A percentile compares a stretch with the other conserved stretches of the same genome.
Conservation (phyloP, 2,329 filamentous ascomycete species). For the Coniochaeta prunicola region DNA sequence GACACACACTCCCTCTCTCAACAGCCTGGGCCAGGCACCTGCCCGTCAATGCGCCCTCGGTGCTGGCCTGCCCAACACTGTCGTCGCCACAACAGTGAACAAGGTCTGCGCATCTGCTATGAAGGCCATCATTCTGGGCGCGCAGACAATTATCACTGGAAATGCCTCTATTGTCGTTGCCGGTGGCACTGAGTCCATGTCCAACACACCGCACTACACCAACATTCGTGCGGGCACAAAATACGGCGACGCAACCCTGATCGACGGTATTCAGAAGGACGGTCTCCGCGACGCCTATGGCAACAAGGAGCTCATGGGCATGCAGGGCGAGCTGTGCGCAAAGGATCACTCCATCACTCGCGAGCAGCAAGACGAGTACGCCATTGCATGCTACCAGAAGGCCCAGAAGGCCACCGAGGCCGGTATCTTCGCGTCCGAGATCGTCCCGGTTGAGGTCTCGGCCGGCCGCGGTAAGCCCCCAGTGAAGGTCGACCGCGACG, state of each 20-base stretch:
- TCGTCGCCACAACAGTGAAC: slow-evolving; percentile 90
- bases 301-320: slow-evolving; percentile 93
- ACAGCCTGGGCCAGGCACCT: slow-evolving; percentile 91
- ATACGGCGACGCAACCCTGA: slow-evolving; percentile 82
- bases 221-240: slow-evolving; percentile 81
- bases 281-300: slow-evolving; percentile 87
- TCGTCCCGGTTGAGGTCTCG: slow-evolving; percentile 79
- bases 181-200: slow-evolving; percentile 97
- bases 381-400: slow-evolving; percentile 90
- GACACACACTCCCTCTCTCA: slow-evolving; percentile 11
- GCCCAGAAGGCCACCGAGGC: slow-evolving; percentile 78
- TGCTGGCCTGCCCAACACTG: slow-evolving; percentile 73
- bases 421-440: slow-evolving; percentile 78
- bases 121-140: slow-evolving; percentile 90
- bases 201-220: slow-evolving; percentile 93
- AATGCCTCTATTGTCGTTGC: slow-evolving; percentile 90
- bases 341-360: slow-evolving; percentile 73
- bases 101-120: slow-evolving; percentile 96
- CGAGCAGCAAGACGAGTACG: slow-evolving; percentile 89
- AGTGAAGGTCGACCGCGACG: slow-evolving; percentile 73
- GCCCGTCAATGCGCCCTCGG: slow-evolving; percentile 88
- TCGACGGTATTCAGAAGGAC: slow-evolving; percentile 91
- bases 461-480: slow-evolving; percentile 86
- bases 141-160: slow-evolving; percentile 95
- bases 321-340: slow-evolving; percentile 88